Percentiles rank a stretch among this genome's conserved stretches.
Conservation (phyloP, 2,329 filamentous ascomycete genomes). For the Stagonosporopsis rhizophila region DNA sequence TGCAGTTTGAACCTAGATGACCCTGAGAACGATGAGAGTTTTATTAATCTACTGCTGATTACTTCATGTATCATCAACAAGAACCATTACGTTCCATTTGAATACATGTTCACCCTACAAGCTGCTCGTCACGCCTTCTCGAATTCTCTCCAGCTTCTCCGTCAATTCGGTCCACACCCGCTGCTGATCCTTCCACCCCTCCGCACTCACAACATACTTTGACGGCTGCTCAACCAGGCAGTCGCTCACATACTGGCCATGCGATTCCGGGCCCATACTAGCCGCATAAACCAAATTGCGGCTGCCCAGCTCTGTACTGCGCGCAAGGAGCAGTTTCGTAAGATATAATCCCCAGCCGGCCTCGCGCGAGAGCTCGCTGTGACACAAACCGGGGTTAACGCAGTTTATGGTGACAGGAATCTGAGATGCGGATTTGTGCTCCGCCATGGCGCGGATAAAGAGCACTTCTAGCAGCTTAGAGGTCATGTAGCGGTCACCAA, state of each 20-base stretch:
- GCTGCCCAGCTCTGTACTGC: slow-evolving; percentile 44
- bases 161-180: slow-evolving; percentile 52
- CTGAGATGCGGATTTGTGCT: slow-evolving; percentile 6
- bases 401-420: slow-evolving; percentile 37
- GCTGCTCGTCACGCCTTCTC: slow-evolving; percentile 34
- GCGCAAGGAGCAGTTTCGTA: slow-evolving; percentile 31
- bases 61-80: too few relatives aligned
- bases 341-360: slow-evolving; percentile 22
- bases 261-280: slow-evolving; percentile 43
- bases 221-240: slow-evolving; percentile 38
- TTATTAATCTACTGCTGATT: not conserved
- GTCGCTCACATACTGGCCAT: slow-evolving; percentile 53
- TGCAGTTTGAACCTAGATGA: not conserved
- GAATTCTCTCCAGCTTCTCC: slow-evolving; percentile 49
- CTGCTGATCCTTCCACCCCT: slow-evolving; percentile 47
- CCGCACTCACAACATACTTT: slow-evolving; percentile 44
- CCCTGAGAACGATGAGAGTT: too few relatives aligned
- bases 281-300: slow-evolving; percentile 50
- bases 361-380: slow-evolving; percentile 42
- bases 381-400: slow-evolving; percentile 18
- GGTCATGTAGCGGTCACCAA: slow-evolving; percentile 16
- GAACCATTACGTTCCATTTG: too few relatives aligned
- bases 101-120: not conserved
- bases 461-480: slow-evolving; percentile 38
- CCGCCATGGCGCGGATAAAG: slow-evolving; percentile 28